Conservation (phyloP, 352 stramenopile genomes). For the Pilasporangium apinafurcum region DNA sequence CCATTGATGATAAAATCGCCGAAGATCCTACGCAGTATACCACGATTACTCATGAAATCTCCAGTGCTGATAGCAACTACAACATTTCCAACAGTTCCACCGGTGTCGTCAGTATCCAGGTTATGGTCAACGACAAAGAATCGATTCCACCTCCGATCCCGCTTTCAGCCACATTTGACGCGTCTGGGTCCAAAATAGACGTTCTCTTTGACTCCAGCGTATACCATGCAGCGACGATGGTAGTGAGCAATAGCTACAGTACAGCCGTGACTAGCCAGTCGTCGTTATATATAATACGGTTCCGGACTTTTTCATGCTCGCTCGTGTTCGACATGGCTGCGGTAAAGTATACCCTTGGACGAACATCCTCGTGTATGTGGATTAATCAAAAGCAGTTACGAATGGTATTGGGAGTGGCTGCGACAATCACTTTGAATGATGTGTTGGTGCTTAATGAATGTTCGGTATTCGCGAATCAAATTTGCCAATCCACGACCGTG, state of each 20-base stretch:
- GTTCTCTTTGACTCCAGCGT: slow-evolving; percentile 59
- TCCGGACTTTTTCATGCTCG: slow-evolving; percentile 39
- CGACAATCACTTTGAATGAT: slow-evolving; percentile 33
- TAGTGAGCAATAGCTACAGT: slow-evolving; percentile 9
- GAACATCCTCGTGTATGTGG: slow-evolving; percentile 36
- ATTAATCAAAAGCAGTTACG: slow-evolving; percentile 42
- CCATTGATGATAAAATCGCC: slow-evolving; percentile 50
- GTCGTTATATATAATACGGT: slow-evolving; percentile 18
- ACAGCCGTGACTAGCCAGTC: not conserved
- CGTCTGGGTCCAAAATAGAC: slow-evolving; percentile 40
- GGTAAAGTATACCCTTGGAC: slow-evolving; percentile 31
- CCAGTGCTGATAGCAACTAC: slow-evolving; percentile 50
- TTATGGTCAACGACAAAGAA: slow-evolving; percentile 62
- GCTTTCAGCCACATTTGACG: slow-evolving; percentile 37
- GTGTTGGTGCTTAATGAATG: slow-evolving; percentile 52
- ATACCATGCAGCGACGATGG: slow-evolving; percentile 63
- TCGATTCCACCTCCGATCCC: slow-evolving; percentile 51
- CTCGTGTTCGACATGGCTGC: slow-evolving; percentile 36
- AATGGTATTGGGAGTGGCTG: slow-evolving; percentile 31
- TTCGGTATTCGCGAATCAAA: slow-evolving; percentile 27
- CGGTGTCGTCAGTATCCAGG: slow-evolving; percentile 26
- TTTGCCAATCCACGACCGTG: slow-evolving; percentile 37
- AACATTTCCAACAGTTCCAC: slow-evolving; percentile 52
- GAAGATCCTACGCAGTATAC: slow-evolving; percentile 58
- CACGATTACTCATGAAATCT: slow-evolving; percentile 26